Conservation (phyloP, 225 moss, liverwort and hornwort species). For the Thuidium tamariscinum region DNA sequence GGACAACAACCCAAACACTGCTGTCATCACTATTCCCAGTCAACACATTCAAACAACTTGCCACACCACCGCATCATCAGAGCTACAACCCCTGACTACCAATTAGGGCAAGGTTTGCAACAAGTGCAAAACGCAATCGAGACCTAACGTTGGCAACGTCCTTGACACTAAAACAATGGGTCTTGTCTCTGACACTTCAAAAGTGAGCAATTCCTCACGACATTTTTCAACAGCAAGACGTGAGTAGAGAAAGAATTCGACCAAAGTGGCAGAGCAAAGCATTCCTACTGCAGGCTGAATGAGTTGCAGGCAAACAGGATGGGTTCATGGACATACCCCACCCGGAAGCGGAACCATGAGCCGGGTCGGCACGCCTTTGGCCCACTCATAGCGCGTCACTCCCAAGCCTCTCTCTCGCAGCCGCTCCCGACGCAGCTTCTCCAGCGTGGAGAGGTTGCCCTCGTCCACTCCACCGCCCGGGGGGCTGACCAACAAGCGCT, state of each 20-base stretch:
- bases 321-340: constrained; percentile 49
- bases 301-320: neutral
- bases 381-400: constrained; percentile 98
- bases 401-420: constrained; percentile 92
- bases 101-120: neutral
- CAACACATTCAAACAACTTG: neutral
- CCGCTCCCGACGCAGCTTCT: constrained; percentile 92
- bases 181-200: neutral
- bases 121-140: neutral
- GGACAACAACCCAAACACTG: neutral
- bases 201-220: neutral
- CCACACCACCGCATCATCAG: neutral
- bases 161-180: neutral
- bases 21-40: neutral
- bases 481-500: constrained; percentile 78
- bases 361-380: constrained; percentile 58
- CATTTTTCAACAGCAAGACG: neutral
- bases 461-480: constrained; percentile 98
- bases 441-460: constrained; percentile 84
- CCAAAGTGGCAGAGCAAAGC: neutral
- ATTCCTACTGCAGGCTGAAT: neutral
- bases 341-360: constrained; percentile 97
- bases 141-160: neutral
- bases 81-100: neutral
- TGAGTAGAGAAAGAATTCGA: neutral